phyloP scores from a whole-genome alignment of 192 early-diverging fungal genomes.

The Mortierella claussenii region DNA sequence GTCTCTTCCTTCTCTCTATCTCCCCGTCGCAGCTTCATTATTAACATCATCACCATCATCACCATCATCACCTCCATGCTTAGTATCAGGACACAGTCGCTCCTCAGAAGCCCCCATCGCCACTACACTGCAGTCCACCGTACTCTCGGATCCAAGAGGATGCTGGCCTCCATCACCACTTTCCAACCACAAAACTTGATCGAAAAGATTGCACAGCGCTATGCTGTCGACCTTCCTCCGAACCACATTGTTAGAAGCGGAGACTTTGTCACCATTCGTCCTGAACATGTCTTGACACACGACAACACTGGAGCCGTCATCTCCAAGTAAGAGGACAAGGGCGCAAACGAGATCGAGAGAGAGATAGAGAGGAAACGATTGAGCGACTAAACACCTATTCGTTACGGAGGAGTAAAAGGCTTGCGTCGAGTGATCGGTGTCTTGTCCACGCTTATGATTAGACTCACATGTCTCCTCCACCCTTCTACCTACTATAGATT shows the following conservation, averaged over 20 bases:
- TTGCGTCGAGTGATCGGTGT: no score
- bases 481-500: slow-evolving; percentile 66
- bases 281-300: slow-evolving; percentile 95
- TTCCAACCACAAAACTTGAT: slow-evolving; percentile 81
- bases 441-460: no score
- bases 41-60: neutral
- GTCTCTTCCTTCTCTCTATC: no score
- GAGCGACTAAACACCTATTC: no score
- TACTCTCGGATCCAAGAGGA: slow-evolving; percentile 19
- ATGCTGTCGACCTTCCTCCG: slow-evolving; percentile 79
- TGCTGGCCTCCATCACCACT: slow-evolving; percentile 40
- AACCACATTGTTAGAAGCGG: slow-evolving; percentile 81
- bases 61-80: slow-evolving; percentile 1
- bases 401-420: no score
- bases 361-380: no score
- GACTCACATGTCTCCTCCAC: no score
- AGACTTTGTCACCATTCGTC: slow-evolving; percentile 94
- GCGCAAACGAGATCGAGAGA: no score
- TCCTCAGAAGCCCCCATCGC: slow-evolving; percentile 3
- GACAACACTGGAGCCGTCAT: slow-evolving; percentile 97
- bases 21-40: no score
- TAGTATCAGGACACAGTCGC: slow-evolving; percentile 15
- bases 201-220: slow-evolving; percentile 96
- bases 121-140: neutral
- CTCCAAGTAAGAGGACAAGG: slow-evolving; percentile 86